Conservation (phyloP, 2,329 filamentous ascomycete genomes). For the Cercospora janseana region DNA sequence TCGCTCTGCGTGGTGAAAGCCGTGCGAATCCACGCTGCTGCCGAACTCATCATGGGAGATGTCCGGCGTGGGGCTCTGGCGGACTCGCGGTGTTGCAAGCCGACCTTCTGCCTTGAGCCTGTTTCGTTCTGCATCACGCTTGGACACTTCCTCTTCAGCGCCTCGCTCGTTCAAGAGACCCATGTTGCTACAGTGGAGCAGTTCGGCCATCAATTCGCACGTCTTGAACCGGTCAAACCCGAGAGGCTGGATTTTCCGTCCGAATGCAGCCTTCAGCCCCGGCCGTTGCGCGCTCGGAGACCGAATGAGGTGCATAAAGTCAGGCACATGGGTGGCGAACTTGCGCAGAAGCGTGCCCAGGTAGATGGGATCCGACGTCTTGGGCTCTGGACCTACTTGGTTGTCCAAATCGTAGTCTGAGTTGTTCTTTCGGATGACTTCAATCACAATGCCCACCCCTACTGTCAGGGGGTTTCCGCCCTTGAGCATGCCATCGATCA, state of each 20-base stretch:
- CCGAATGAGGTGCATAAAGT: slow-evolving; percentile 89
- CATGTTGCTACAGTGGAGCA: slow-evolving; percentile 99
- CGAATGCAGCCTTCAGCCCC: slow-evolving; percentile 82
- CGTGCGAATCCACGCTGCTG: slow-evolving; percentile 53
- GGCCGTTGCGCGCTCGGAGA: slow-evolving; percentile 71
- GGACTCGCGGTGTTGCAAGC: slow-evolving; percentile 57
- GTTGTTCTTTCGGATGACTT: slow-evolving; percentile 98
- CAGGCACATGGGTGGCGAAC: slow-evolving; percentile 86
- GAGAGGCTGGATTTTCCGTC: slow-evolving; percentile 83
- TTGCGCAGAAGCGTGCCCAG: slow-evolving; percentile 83
- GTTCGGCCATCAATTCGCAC: slow-evolving; percentile 95
- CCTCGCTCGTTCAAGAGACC: slow-evolving; percentile 87
- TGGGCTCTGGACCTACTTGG: slow-evolving; percentile 72
- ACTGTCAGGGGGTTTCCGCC: slow-evolving; percentile 94
- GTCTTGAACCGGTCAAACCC: slow-evolving; percentile 99
- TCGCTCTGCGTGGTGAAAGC: slow-evolving; percentile 51
- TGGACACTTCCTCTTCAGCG: slow-evolving; percentile 79
- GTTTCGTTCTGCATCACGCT: slow-evolving; percentile 78
- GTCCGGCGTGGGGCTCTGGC: slow-evolving; percentile 57
- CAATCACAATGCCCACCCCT: slow-evolving; percentile 94
- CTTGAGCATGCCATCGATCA: slow-evolving; percentile 88
- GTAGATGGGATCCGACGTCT: slow-evolving; percentile 93
- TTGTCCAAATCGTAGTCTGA: slow-evolving; percentile 97
- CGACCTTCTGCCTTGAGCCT: slow-evolving; percentile 73
- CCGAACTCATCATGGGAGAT: slow-evolving; percentile 47